Evolutionary conservation across 805 yeast genomes (phyloP).

Genomic region (Schizosaccharomyces osmophilus): DNA sequence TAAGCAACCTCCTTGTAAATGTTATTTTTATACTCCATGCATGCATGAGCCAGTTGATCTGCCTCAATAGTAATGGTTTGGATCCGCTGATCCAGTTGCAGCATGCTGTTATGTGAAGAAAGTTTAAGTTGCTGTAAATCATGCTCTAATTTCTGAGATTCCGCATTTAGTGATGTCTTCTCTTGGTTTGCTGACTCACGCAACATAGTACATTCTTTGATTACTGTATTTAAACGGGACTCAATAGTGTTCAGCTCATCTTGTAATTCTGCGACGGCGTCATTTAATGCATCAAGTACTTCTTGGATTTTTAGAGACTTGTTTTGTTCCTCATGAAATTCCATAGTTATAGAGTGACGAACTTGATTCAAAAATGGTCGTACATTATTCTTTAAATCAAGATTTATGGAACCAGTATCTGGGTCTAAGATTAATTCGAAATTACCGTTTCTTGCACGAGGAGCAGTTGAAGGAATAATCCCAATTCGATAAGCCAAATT

Average conservation of each 20-base stretch:
- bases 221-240: not conserved
- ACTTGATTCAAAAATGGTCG: conserved; percentile 19
- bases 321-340: conserved; percentile 29
- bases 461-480: conserved; percentile 12
- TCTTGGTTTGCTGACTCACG: conserved; percentile 28
- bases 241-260: not conserved
- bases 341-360: conserved; percentile 23
- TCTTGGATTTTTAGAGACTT: conserved; percentile 34
- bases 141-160: conserved; percentile 37
- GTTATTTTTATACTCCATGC: conserved; percentile 22
- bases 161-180: conserved; percentile 29
- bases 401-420: conserved; percentile 8
- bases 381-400: conserved; percentile 17
- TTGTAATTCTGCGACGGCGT: conserved; percentile 16
- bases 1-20: conserved; percentile 31
- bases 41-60: conserved; percentile 25
- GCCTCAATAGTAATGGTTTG: conserved; percentile 28
- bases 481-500: conserved; percentile 26
- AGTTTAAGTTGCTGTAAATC: conserved; percentile 28
- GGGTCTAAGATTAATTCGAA: not conserved
- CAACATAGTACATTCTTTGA: not conserved
- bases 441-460: not conserved
- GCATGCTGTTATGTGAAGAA: conserved; percentile 24
- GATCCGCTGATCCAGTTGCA: conserved; percentile 25
- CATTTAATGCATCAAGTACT: conserved; percentile 29